These are phyloP conservation scores for Pulveroboletus sp. DNA, from an alignment of 768 basidiomycete genomes.

Conservation along the genomic window DNA sequence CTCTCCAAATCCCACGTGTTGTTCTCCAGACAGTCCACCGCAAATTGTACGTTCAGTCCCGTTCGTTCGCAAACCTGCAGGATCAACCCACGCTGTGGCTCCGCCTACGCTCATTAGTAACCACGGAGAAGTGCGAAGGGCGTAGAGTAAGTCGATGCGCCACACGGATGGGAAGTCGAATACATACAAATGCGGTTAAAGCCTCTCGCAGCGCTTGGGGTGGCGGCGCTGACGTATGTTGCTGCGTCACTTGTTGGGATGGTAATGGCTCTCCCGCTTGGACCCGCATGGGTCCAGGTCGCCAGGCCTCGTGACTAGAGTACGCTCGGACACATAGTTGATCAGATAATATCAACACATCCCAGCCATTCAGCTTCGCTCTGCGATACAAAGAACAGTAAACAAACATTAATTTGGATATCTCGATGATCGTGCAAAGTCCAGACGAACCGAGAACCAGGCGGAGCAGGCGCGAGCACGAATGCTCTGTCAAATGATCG, in stretches of 20 bases:
- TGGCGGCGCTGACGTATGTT: constrained; percentile 32
- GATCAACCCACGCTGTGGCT: constrained; percentile 66
- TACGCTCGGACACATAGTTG: constrained; percentile 80
- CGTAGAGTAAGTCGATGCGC: constrained; percentile 9
- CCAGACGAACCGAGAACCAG: constrained; percentile 73
- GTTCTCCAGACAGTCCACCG: constrained; percentile 78
- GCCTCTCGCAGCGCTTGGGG: constrained; percentile 44
- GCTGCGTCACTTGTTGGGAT: constrained; percentile 14
- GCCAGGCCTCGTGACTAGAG: constrained; percentile 79
- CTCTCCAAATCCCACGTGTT: constrained; percentile 82
- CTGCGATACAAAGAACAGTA: constrained; percentile 35
- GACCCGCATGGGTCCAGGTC: constrained; percentile 66
- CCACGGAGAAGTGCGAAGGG: constrained; percentile 8
- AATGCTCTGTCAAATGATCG: constrained; percentile 94
- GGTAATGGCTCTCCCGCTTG: constrained; percentile 44
- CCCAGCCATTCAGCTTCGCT: constrained; percentile 83
- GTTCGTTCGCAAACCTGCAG: constrained; percentile 70
- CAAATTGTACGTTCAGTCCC: constrained; percentile 71
- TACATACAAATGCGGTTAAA: constrained; percentile 55
- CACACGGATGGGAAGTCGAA: constrained; percentile 6
- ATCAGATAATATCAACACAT: constrained; percentile 86
- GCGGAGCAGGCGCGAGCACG: constrained; percentile 74
- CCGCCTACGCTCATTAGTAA: constrained; percentile 43
- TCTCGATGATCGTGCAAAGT: not conserved
- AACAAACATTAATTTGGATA: constrained; percentile 9